Conservation (phyloP, 2,329 filamentous ascomycete genomes). For the Scedosporium dehoogii region DNA sequence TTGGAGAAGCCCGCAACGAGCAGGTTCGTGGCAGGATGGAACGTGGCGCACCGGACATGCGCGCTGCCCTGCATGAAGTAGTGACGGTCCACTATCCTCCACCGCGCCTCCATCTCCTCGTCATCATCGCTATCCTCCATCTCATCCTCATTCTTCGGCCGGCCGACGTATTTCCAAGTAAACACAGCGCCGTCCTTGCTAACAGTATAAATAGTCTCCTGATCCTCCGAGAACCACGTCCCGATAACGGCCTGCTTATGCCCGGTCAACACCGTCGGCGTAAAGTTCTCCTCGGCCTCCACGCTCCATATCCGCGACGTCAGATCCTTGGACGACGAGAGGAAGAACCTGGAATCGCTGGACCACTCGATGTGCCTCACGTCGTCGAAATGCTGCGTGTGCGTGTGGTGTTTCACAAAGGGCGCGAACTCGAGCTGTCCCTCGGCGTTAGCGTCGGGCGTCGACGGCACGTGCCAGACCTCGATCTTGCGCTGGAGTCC, state of each 20-base stretch:
- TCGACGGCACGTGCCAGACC: conserved; percentile 92
- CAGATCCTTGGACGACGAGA: conserved; percentile 84
- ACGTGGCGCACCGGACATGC: conserved; percentile 80
- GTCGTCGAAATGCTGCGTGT: conserved; percentile 80
- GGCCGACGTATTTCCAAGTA: conserved; percentile 75
- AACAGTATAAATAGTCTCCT: conserved; percentile 92
- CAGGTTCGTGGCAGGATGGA: conserved; percentile 78
- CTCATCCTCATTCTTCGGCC: conserved; percentile 42
- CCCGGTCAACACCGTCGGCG: conserved; percentile 79
- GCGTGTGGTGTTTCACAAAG: conserved; percentile 79
- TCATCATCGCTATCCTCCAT: conserved; percentile 48
- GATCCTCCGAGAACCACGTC: conserved; percentile 94
- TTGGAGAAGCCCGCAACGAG: conserved; percentile 95
- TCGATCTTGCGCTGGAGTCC: conserved; percentile 80
- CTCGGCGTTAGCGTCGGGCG: conserved; percentile 66
- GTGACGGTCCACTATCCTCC: conserved; percentile 84
- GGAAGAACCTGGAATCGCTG: conserved; percentile 87
- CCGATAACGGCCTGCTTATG: conserved; percentile 83
- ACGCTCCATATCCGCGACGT: conserved; percentile 94
- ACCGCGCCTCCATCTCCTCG: conserved; percentile 50
- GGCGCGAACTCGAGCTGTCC: conserved; percentile 91
- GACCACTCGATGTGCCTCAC: conserved; percentile 91
- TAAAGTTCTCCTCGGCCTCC: conserved; percentile 76
- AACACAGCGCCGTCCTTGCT: conserved; percentile 97
- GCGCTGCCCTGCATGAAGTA: conserved; percentile 91